Evolutionary conservation across 129 eudicot species (phyloP), one percentile per base, ranked within the genome.

Genomic region (Cynara cardunculus): DNA sequence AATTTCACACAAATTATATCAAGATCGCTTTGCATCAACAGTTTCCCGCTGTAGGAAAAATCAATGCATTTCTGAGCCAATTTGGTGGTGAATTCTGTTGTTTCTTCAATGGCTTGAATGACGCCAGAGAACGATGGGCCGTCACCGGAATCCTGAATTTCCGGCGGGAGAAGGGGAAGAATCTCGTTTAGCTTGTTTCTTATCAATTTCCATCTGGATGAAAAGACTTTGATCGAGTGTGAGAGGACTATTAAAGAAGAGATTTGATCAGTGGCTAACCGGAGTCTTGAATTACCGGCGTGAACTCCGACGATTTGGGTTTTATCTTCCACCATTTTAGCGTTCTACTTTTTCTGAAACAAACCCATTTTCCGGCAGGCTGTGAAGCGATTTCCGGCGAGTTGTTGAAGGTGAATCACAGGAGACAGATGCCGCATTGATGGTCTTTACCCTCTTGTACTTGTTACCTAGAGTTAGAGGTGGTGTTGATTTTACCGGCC

Each of bases 1-100:
- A 91, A 68, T 44, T 84, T 86, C 4, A 87, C 75, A 3, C 78
- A 70, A 6, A 86, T 59, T 14, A 85, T 72, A 82, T 89, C 91
- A 31, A 91, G 89, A 67, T 89, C 90, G 26, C 97, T 91, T 71
- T 91, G 93, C 97, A 87, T 91, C 21, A 81, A 80, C 53, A 91
- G 82, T 84, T 91, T 91, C 73, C 97, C 97, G 27, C 85, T 77
- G 66, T 78, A 91, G 8, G 87, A 75, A 7, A 80, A 7, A 25
- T 80, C 87, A 22, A 82, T 22, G 72, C 97, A 91, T 30, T 56
- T 72, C 32, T 21, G 37, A 1, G 89, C 89, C 3, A 89, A 87
- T 3, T 84, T 84, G 39, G 79, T 49, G 69, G 90, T 79, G 53
- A 69, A 64, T 27, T 21, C 18, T 26, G 88, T 80, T 1, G 93